Conservation (phyloP, 768 basidiomycete genomes). For the Plicaturopsis crispa region DNA sequence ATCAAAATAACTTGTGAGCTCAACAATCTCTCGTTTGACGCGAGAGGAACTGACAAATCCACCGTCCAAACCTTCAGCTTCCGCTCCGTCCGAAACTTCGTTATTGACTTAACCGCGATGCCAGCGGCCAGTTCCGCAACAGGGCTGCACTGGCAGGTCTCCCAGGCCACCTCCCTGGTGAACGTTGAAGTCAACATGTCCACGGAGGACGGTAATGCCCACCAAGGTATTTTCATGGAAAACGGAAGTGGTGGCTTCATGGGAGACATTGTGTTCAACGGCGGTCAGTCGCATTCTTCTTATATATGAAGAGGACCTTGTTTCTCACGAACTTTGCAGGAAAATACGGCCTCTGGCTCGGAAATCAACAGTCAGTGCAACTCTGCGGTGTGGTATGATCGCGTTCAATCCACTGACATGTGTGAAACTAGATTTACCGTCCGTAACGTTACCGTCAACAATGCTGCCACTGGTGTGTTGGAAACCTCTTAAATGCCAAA, state of each 20-base stretch:
- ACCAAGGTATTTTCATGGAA: constrained; percentile 79
- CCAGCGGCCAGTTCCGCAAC: constrained; percentile 50
- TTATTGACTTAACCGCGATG: constrained; percentile 59
- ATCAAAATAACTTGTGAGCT: constrained; percentile 74
- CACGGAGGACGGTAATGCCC: constrained; percentile 48
- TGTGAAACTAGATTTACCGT: too few species aligned
- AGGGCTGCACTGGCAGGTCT: constrained; percentile 80
- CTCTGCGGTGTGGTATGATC: too few species aligned
- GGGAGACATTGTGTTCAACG: constrained; percentile 42
- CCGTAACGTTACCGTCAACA: constrained; percentile 51
- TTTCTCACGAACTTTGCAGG: too few species aligned
- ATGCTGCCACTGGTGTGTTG: constrained; percentile 37
- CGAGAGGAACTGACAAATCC: too few species aligned
- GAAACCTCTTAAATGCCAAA: too few species aligned
- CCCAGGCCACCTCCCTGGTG: constrained; percentile 67
- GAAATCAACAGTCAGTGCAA: constrained; percentile 85
- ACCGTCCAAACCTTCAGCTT: too few species aligned
- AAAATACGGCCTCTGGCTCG: constrained; percentile 68
- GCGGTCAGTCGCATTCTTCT: too few species aligned
- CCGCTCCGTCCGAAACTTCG: constrained; percentile 66
- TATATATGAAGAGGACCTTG: too few species aligned
- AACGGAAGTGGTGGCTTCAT: constrained; percentile 57
- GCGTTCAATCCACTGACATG: too few species aligned
- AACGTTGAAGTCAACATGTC: constrained; percentile 74
- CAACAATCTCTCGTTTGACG: too few species aligned